Base-by-base conservation (phyloP, 176 grass and related monocot species). In the Oryza glaberrima region DNA sequence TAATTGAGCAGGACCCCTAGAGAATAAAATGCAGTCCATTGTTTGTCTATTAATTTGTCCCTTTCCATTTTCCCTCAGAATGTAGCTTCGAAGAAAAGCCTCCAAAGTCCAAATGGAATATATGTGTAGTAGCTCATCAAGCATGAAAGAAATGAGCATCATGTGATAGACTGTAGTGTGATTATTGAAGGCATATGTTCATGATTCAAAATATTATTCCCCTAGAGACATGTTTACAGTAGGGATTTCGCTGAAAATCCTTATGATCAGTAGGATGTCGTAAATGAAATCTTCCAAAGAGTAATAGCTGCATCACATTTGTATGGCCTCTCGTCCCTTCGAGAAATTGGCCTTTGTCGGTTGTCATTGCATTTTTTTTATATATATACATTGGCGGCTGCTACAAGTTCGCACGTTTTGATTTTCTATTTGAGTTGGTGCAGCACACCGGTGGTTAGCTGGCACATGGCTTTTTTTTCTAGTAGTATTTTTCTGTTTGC, bases 361-460 rank as follows among this genome's bases (percentile, higher is more conserved):
- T 15, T 69, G 32, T 56, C 41, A 81, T 43, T 22, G 44, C 4
- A 34, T 4, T 26, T 43, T 28, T 43, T 8, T 15, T 36, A 4
- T 41, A 61, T 41, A 61, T 23, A 52, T 48, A 72, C 52, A 41
- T 70, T 11, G 4, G 38, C 66, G 47, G 25, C 75, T 44, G 46
- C 84, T 66, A 79, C 69, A 28, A 38, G 75, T 28, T 47, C 54
- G 48, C 80, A 90, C 58, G 84, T 90, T 90, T 78, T 17, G 51
- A 28, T 85, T 81, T 77, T 90, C 10, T 43, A 69, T 81, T 78
- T 1, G 19, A 36, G 83, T 86, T 63, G 69, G n/a, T 73, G 88
- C 70, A 76, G 3, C 65, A 75, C 10, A 48, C 45, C 32, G 15
- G 54, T 25, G 1, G 46, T 36, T 70, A 30, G 56, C 46, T 14